phyloP scores from a whole-genome alignment of 768 basidiomycete species.

The Macrolepiota dolichaula region DNA sequence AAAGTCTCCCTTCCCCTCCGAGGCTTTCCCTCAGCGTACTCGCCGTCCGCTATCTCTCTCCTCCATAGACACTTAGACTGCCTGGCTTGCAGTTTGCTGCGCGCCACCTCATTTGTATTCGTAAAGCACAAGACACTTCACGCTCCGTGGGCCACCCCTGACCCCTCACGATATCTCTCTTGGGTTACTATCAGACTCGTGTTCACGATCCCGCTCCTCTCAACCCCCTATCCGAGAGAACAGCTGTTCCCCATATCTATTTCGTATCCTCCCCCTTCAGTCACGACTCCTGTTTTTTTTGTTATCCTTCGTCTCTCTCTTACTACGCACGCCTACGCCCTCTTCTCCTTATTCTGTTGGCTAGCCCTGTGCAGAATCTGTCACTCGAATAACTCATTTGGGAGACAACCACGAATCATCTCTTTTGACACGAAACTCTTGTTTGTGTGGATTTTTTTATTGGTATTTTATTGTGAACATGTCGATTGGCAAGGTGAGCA shows the following conservation, averaged over 20 bases:
- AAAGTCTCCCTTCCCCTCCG: background rate
- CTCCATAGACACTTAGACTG: background rate
- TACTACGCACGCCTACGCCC: background rate
- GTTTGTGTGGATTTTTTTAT: background rate
- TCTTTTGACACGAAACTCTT: background rate
- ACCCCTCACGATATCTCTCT: background rate
- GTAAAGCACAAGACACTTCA: background rate
- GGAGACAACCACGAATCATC: background rate
- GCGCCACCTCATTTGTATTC: background rate
- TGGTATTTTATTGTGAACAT: background rate
- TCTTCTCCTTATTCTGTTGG: background rate
- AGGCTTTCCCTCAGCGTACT: background rate
- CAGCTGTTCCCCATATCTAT: slow-evolving; percentile 1
- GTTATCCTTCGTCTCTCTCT: background rate
- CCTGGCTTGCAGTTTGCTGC: background rate
- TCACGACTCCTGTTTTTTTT: background rate
- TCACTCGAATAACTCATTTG: too few relatives aligned
- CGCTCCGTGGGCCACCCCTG: background rate
- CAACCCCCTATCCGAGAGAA: slow-evolving; percentile 10
- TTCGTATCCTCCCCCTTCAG: background rate
- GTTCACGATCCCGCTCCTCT: background rate
- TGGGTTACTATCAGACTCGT: background rate
- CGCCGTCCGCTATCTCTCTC: background rate
- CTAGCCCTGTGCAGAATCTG: too few relatives aligned
- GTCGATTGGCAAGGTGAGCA: slow-evolving; percentile 9